Percentiles rank a stretch among this genome's conserved stretches.
Conservation (phyloP, 805 yeast species). For the Ogataea sp. region DNA sequence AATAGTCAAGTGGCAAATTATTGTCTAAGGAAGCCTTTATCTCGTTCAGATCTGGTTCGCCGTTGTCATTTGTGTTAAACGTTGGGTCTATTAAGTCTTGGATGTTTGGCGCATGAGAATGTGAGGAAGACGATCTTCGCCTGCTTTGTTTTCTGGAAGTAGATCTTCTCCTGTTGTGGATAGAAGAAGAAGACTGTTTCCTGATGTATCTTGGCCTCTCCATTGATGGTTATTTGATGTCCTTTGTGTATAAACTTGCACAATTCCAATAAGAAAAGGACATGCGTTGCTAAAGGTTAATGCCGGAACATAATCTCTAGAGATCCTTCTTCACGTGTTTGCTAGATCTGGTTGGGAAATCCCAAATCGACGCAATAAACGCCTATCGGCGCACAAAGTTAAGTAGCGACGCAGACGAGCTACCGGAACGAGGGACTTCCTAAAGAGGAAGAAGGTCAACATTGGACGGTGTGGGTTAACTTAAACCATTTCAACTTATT, state of each 20-base stretch:
- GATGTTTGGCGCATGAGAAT: conserved; percentile 9
- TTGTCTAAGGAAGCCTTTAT: conserved; percentile 62
- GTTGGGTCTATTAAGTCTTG: conserved; percentile 6
- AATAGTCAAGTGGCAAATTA: conserved; percentile 72
- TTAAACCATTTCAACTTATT: neutral
- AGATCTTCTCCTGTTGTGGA: conserved; percentile 6
- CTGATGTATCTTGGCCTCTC: conserved; percentile 16
- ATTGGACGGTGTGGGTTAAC: no score
- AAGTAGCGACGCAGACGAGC: neutral
- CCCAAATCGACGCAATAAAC: no score
- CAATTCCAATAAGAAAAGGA: no score
- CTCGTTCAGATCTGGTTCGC: conserved; percentile 10
- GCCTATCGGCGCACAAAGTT: neutral
- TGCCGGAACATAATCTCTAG: no score
- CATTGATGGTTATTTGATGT: no score
- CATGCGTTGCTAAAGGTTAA: no score
- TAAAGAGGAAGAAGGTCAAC: conserved; percentile 9
- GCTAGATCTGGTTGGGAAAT: no score
- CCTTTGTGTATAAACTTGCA: no score
- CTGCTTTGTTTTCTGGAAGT: conserved; percentile 3
- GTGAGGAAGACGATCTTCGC: conserved; percentile 18
- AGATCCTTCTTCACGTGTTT: no score
- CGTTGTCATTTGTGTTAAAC: neutral
- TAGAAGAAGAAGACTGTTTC: conserved; percentile 13
- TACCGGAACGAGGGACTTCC: conserved; percentile 1